Evolutionary conservation across 768 basidiomycete genomes (phyloP).

Genomic region (Lactarius quietus): DNA sequence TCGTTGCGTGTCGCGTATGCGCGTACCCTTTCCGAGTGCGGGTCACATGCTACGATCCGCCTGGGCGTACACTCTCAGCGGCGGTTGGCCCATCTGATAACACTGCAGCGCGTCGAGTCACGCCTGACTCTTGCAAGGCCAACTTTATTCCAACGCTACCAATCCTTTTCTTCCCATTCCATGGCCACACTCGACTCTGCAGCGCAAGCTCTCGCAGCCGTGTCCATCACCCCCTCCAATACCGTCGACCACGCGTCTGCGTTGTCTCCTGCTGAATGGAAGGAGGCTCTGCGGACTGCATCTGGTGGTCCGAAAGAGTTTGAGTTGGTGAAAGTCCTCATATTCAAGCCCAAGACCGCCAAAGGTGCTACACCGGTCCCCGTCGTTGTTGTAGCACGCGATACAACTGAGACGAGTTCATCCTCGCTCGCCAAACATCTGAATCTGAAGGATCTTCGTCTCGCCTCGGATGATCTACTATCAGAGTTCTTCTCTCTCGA

Average conservation of each 20-base stretch:
- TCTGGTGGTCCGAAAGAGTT: constrained; percentile 53
- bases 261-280: constrained; percentile 73
- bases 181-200: constrained; percentile 38
- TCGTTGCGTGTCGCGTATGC: constrained; percentile 21
- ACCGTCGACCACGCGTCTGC: constrained; percentile 56
- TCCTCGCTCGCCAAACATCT: constrained; percentile 73
- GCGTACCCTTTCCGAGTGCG: constrained; percentile 9
- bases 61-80: constrained; percentile 2
- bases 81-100: constrained; percentile 26
- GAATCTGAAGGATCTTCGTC: constrained; percentile 79
- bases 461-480: constrained; percentile 84
- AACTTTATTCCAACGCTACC: constrained; percentile 1
- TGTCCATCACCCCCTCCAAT: constrained; percentile 54
- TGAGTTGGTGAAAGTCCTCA: constrained; percentile 80
- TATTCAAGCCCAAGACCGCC: constrained; percentile 97
- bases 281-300: constrained; percentile 57
- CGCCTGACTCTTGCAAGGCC: constrained; percentile 6
- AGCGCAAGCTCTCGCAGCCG: constrained; percentile 43
- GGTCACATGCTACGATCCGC: constrained; percentile 11
- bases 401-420: constrained; percentile 80
- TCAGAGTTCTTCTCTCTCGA: constrained; percentile 78
- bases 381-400: constrained; percentile 81
- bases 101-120: constrained; percentile 26
- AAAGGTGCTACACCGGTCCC: constrained; percentile 82
- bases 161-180: constrained; percentile 26